phyloP scores from a whole-genome alignment of 2,329 filamentous ascomycete species.

The Pseudopyrenochaeta lycopersici region DNA sequence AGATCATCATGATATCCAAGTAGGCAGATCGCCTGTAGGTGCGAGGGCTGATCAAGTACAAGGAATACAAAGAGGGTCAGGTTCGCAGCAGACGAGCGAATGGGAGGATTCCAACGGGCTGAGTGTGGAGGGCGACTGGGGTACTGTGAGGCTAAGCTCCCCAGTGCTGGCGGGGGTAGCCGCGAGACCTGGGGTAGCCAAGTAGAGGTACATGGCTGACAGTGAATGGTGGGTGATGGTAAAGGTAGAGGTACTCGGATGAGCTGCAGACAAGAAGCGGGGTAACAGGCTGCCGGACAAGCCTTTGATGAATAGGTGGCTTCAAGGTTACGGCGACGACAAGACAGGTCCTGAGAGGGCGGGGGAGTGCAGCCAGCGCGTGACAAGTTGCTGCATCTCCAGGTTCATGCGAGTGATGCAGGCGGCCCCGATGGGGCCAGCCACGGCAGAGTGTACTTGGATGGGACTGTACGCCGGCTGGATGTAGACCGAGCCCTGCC shows the following conservation, averaged over 20 bases:
- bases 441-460: conserved; percentile 16
- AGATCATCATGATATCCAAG: conserved; percentile 51
- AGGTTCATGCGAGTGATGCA: conserved; percentile 39
- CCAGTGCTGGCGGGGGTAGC: conserved; percentile 41
- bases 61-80: conserved; percentile 49
- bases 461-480: background rate
- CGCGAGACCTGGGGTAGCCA: conserved; percentile 19
- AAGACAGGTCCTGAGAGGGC: conserved; percentile 34
- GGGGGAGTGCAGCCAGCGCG: conserved; percentile 43
- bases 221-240: conserved; percentile 11
- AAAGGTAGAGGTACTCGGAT: conserved; percentile 40
- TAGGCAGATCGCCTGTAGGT: conserved; percentile 44
- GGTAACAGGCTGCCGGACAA: conserved; percentile 44
- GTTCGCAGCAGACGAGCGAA: conserved; percentile 46
- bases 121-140: conserved; percentile 44
- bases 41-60: conserved; percentile 51
- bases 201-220: conserved; percentile 38
- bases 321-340: conserved; percentile 44
- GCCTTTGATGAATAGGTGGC: conserved; percentile 46
- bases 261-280: conserved; percentile 45
- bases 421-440: conserved; percentile 32
- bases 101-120: conserved; percentile 34
- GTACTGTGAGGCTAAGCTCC: conserved; percentile 40
- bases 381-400: conserved; percentile 40
- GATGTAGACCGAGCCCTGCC: conserved; percentile 5